Conservation (phyloP, 2,329 filamentous ascomycete species). For the Cryphonectria japonica region DNA sequence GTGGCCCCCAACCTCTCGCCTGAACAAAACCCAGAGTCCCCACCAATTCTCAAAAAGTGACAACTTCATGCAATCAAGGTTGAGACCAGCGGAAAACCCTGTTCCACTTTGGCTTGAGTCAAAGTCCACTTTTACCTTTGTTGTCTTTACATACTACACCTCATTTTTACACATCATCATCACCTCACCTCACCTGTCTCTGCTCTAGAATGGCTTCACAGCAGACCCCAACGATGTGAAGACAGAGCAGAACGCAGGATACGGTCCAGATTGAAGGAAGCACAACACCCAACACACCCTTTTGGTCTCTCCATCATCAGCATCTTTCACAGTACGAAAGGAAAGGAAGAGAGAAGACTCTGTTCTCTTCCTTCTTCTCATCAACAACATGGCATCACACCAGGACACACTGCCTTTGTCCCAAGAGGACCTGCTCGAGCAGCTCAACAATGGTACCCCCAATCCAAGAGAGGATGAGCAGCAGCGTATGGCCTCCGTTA, state of each 20-base stretch:
- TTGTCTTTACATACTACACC: not conserved
- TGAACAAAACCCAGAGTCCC: not conserved
- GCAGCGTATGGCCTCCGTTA: slow-evolving; percentile 31
- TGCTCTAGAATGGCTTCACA: not conserved
- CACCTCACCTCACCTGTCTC: not conserved
- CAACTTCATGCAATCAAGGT: slow-evolving; percentile 2
- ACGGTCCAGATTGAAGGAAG: not conserved
- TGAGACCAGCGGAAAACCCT: not conserved
- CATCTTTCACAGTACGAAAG: not conserved
- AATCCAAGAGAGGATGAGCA: slow-evolving; percentile 26
- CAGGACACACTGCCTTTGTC: slow-evolving; percentile 14
- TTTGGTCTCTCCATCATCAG: not conserved
- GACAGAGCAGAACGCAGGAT: not conserved
- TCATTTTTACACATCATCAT: not conserved
- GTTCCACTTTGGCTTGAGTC: not conserved
- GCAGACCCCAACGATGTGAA: not conserved
- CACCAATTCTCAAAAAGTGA: not conserved
- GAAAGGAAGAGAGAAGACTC: not conserved
- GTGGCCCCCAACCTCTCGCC: not conserved
- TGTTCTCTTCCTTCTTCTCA: not conserved
- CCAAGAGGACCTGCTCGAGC: slow-evolving; percentile 24
- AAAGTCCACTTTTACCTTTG: not conserved
- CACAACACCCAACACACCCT: not conserved
- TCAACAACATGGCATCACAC: slow-evolving; percentile 22
- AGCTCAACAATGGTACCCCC: slow-evolving; percentile 21